Evolutionary conservation across 139 green algal genomes (phyloP).

Genomic region (Chlorella sorokiniana): DNA sequence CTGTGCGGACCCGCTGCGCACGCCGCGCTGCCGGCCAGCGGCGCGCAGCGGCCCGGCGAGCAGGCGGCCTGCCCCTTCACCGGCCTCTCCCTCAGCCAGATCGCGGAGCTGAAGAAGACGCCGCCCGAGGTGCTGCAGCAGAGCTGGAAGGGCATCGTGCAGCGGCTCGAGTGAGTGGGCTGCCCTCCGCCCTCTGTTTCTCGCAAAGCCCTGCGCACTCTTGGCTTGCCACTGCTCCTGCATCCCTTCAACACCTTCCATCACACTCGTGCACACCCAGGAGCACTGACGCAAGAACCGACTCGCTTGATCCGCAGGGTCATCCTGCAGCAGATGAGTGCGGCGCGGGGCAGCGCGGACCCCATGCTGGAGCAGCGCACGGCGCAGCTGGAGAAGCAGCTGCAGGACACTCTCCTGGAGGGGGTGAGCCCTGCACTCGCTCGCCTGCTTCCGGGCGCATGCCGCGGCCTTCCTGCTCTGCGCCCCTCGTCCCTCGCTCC

Average conservation of each 20-base stretch:
- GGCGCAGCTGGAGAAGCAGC: neutral
- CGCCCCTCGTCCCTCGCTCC: neutral
- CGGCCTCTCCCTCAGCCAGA: conserved; percentile 19
- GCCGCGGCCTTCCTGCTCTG: neutral
- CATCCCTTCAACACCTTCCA: no score
- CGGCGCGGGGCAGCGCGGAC: neutral
- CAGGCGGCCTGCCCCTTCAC: conserved; percentile 12
- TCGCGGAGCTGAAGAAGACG: conserved; percentile 23
- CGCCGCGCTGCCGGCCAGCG: neutral
- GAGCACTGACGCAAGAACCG: no score
- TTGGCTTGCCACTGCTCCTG: neutral
- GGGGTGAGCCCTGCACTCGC: conserved; percentile 4
- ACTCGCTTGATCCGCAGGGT: conserved; percentile 2
- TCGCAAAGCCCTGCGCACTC: neutral
- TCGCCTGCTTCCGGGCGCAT: neutral
- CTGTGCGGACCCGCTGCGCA: neutral
- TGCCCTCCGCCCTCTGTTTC: neutral
- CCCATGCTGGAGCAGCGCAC: neutral
- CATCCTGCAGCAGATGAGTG: conserved; percentile 1
- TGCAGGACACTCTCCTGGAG: neutral
- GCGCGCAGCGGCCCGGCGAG: neutral
- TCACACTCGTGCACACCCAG: neutral
- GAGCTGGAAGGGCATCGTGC: conserved; percentile 7
- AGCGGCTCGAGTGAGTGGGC: conserved; percentile 13
- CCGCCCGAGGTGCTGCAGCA: conserved; percentile 22